Evolutionary conservation across 2,329 filamentous ascomycete genomes (phyloP).

Genomic region (Orbilia quercus): DNA sequence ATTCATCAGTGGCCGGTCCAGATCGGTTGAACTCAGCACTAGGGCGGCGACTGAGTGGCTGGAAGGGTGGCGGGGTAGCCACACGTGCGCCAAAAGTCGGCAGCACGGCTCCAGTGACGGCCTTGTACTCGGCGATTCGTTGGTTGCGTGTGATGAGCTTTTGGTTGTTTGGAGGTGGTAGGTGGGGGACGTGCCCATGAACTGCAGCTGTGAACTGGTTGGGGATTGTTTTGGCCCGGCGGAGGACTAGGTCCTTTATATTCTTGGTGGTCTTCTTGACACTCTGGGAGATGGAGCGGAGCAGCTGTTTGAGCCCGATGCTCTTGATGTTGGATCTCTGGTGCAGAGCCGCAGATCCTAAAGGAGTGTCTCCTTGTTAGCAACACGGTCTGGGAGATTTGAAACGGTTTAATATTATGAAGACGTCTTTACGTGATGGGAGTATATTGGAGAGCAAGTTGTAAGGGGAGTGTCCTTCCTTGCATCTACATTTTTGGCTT

Average conservation of each 20-base stretch:
- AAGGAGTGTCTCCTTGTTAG: conserved; percentile 14
- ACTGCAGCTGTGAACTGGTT: conserved; percentile 33
- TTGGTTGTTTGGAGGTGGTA: neutral
- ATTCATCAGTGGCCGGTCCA: neutral
- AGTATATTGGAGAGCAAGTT: neutral
- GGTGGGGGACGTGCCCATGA: conserved; percentile 21
- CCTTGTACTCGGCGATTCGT: conserved; percentile 24
- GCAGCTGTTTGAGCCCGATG: conserved; percentile 42
- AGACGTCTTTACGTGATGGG: neutral
- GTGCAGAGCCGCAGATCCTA: conserved; percentile 36
- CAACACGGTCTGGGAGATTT: conserved; percentile 42
- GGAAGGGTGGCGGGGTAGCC: conserved; percentile 35
- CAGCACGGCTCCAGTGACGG: neutral
- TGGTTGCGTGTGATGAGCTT: conserved; percentile 33
- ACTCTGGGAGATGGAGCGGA: conserved; percentile 16
- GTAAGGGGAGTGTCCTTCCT: neutral
- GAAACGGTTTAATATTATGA: conserved; percentile 10
- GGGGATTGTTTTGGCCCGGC: conserved; percentile 35
- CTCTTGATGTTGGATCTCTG: conserved; percentile 37
- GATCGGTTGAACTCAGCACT: conserved; percentile 1
- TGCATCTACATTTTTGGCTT: neutral
- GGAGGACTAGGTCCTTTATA: conserved; percentile 38
- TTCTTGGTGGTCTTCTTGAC: conserved; percentile 12
- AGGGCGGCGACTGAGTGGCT: conserved; percentile 3
- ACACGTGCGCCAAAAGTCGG: conserved; percentile 39